Evolutionary conservation across 2,329 filamentous ascomycete species (phyloP).

Genomic region (Aureobasidium subglaciale): DNA sequence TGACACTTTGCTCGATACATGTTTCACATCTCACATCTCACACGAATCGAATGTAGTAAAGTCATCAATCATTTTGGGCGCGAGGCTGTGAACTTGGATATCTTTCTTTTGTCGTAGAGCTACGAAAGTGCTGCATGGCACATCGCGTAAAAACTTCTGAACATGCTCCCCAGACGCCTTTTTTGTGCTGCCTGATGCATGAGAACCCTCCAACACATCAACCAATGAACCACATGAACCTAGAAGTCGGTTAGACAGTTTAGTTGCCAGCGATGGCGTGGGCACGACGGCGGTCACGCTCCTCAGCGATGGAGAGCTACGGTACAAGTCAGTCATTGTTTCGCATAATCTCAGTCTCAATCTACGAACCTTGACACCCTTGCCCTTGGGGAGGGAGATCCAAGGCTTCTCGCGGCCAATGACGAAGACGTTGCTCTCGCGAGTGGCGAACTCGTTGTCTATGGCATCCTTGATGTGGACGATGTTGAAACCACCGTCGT

Average conservation of each 20-base stretch:
- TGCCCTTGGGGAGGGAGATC: constrained; percentile 99
- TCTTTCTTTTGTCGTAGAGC: constrained; percentile 16
- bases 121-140: constrained; percentile 14
- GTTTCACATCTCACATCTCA: background rate
- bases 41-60: background rate
- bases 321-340: constrained; percentile 18
- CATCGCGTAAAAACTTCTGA: constrained; percentile 6
- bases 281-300: constrained; percentile 95
- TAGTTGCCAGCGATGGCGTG: constrained; percentile 43
- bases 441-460: constrained; percentile 99
- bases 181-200: constrained; percentile 15
- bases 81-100: constrained; percentile 15
- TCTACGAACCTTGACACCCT: constrained; percentile 78
- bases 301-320: constrained; percentile 90
- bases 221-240: constrained; percentile 11
- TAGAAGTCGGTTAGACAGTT: constrained; percentile 9
- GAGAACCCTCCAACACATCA: constrained; percentile 14
- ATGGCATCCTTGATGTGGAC: constrained; percentile 99
- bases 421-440: constrained; percentile 99
- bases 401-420: constrained; percentile 98
- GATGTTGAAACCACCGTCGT: constrained; percentile 99
- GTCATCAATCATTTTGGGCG: constrained; percentile 10
- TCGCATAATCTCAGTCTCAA: background rate
- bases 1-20: background rate
- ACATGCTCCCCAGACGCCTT: constrained; percentile 16